Evolutionary conservation across 2,329 filamentous ascomycete genomes (phyloP), one percentile per base, ranked within the genome.

Genomic region (Escovopsis sp.): DNA sequence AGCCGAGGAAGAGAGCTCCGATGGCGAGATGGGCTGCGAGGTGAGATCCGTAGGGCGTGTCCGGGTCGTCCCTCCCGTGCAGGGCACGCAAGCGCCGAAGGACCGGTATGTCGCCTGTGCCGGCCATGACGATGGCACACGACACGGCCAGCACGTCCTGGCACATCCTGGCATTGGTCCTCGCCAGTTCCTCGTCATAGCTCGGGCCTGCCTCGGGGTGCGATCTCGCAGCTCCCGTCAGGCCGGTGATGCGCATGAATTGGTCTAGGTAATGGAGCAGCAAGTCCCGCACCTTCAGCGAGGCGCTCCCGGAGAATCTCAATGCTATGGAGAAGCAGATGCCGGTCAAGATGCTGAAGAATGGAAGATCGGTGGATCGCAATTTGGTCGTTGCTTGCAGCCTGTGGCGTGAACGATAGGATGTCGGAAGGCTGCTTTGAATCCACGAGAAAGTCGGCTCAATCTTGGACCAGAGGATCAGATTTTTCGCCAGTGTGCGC

Each of bases 391-490:
- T 71, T 34, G 63, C 62, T 36, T 68, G 69, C 12, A 94, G 68
- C 20, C 70, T 71, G 45, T 75, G 71, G 35, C 76, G 70, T 11
- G 65, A 55, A 39, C 73, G 77, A 53, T 91, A 93, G 27, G 78
- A 71, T 7, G 59, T 52, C 1, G 89, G 89, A 2, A 96, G 67
- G 47, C 79, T 88, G 30, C 67, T 66, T 41, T 76, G 66, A 39
- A 96, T 76, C 87, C 89, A 98, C 14, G 71, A 65, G 47, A 79
- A 70, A 2, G 70, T 78, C 1, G 84, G 79, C 44, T 79, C 68
- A 40, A 98, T 91, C 45, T 76, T 69, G 47, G 82, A 82, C 91
- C 91, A 98, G 64, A 96, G 76, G 49, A 98, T 94, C 33, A 98
- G 59, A 56, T 96, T 86, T 55, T 82, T 85, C 10, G 91, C 83